Evolutionary conservation across 805 yeast species (phyloP).

Genomic region (Brettanomyces naardenensis): DNA sequence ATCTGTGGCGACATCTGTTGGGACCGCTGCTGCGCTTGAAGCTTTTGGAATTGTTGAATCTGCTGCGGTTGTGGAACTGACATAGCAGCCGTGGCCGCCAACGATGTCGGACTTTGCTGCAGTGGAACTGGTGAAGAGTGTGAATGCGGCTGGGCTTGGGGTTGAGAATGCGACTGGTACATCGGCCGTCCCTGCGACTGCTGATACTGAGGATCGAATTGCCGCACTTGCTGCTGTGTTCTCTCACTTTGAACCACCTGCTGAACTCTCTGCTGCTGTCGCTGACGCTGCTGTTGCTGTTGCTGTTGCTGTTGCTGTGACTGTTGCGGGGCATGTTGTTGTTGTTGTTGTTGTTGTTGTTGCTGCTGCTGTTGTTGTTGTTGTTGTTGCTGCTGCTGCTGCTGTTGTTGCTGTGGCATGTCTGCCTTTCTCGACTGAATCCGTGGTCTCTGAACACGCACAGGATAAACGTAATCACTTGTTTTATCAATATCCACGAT

Average conservation of each 20-base stretch:
- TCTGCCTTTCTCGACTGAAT: constrained; percentile 12
- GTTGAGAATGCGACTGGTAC: too few relatives aligned
- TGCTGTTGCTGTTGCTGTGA: constrained; percentile 6
- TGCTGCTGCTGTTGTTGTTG: neutral
- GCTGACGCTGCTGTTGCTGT: constrained; percentile 3
- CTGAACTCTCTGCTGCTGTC: constrained; percentile 3
- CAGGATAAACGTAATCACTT: constrained; percentile 51
- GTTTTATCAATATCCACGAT: constrained; percentile 67
- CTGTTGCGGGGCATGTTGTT: constrained; percentile 4
- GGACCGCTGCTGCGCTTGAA: constrained; percentile 4
- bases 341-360: constrained; percentile 5
- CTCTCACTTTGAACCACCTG: neutral
- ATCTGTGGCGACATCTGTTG: neutral
- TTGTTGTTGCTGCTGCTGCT: constrained; percentile 9
- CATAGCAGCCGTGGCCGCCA: neutral
- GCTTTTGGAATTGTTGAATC: neutral
- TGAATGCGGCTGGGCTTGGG: neutral
- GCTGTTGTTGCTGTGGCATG: constrained; percentile 10
- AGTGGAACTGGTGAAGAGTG: neutral
- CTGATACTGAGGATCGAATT: constrained; percentile 3
- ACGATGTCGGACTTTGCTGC: neutral
- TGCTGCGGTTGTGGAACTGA: neutral
- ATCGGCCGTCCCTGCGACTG: constrained; percentile 5
- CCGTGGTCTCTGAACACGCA: constrained; percentile 38
- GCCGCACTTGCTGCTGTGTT: constrained; percentile 2